These are phyloP conservation scores for Mucor velutinosus DNA, from an alignment of 371 early-diverging fungal species.

Conservation along the genomic window DNA sequence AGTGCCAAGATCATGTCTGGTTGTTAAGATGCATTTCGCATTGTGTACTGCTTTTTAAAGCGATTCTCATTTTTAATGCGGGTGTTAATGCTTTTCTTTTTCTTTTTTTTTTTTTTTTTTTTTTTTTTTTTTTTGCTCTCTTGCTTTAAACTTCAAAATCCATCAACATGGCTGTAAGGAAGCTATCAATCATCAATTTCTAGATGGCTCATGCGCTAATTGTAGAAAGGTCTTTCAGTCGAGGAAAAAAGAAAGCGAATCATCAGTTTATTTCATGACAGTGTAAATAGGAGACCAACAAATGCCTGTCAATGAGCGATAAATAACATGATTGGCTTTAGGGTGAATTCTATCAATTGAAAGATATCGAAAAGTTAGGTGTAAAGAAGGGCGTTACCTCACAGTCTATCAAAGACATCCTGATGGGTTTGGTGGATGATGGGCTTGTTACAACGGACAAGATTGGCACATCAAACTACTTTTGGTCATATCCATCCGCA, in stretches of 20 bases:
- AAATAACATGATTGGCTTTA: constrained; percentile 9
- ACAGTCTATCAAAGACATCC: constrained; percentile 90
- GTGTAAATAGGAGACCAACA: constrained; percentile 44
- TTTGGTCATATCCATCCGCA: constrained; percentile 90
- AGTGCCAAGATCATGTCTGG: no score
- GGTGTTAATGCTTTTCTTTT: no score
- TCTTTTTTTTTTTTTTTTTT: no score
- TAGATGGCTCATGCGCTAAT: no score
- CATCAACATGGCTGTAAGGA: no score
- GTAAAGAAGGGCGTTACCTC: constrained; percentile 90
- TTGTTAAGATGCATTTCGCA: no score
- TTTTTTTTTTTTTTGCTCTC: no score
- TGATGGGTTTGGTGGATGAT: constrained; percentile 92
- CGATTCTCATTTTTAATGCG: no score
- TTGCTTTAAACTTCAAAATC: no score
- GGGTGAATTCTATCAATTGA: constrained; percentile 75
- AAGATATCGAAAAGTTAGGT: constrained; percentile 92
- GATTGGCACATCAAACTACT: constrained; percentile 91
- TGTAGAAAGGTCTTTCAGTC: constrained; percentile 58
- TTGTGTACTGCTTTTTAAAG: no score
- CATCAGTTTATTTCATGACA: constrained; percentile 79
- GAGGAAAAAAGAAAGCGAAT: constrained; percentile 85
- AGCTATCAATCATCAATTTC: no score
- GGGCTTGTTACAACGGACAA: constrained; percentile 87
- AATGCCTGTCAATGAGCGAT: no score